These are phyloP conservation scores for Eutrema heterophyllum DNA, from an alignment of 345 rosid species.

Conservation along the genomic window DNA sequence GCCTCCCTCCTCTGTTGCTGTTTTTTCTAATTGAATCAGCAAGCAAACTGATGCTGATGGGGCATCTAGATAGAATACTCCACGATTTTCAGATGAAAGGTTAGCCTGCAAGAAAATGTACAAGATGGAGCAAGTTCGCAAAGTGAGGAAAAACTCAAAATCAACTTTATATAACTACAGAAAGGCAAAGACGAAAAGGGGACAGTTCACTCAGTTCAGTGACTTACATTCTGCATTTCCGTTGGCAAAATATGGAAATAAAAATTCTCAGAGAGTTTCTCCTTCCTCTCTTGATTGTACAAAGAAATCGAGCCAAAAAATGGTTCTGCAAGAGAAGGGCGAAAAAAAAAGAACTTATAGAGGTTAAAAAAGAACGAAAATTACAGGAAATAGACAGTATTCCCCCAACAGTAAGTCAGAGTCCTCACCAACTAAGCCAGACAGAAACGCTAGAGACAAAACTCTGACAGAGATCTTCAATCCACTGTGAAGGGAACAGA, in stretches of 20 bases:
- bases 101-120: conserved; percentile 47
- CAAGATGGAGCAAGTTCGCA: conserved; percentile 1
- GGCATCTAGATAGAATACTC: conserved; percentile 87
- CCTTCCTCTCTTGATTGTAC: conserved; percentile 91
- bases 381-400: conserved; percentile 2
- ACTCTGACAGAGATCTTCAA: conserved; percentile 95
- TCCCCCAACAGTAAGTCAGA: background rate
- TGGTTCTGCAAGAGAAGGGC: conserved; percentile 56
- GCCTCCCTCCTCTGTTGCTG: conserved; percentile 92
- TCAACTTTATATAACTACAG: background rate
- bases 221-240: conserved; percentile 82
- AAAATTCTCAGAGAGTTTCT: conserved; percentile 88
- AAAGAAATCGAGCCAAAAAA: conserved; percentile 88
- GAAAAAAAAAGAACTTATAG: conserved; percentile 27
- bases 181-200: background rate
- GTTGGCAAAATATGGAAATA: conserved; percentile 67
- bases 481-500: conserved; percentile 50
- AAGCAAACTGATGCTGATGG: conserved; percentile 88
- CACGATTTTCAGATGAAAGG: conserved; percentile 57
- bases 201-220: background rate
- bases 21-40: conserved; percentile 87
- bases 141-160: background rate
- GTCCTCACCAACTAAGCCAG: conserved; percentile 81
- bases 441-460: conserved; percentile 77
- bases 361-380: conserved; percentile 7